Percentiles rank a stretch among this genome's conserved stretches.
phyloP scores from a whole-genome alignment of 768 basidiomycete species.

The Panaeolus cyanescens region DNA sequence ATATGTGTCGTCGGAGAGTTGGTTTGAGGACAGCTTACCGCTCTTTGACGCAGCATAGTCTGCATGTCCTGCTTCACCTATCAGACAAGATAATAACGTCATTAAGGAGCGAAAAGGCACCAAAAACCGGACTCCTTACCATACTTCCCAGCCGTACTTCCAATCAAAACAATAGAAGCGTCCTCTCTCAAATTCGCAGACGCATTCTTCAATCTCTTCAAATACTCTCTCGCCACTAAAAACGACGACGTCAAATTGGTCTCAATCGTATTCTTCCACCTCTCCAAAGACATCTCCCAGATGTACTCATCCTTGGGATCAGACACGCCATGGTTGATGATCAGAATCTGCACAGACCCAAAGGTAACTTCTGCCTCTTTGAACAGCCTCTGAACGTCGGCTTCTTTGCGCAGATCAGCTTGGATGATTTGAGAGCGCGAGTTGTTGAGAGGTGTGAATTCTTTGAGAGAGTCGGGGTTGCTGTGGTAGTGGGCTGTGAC shows the following conservation, averaged over 20 bases:
- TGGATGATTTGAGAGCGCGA: slow-evolving; percentile 40
- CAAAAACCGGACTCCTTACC: slow-evolving; percentile 32
- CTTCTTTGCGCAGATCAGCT: slow-evolving; percentile 63
- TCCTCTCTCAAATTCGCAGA: slow-evolving; percentile 47
- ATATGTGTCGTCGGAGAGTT: background rate
- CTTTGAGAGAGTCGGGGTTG: slow-evolving; percentile 41
- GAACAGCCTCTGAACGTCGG: slow-evolving; percentile 54
- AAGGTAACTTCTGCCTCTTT: slow-evolving; percentile 36
- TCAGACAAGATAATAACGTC: background rate
- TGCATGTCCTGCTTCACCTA: slow-evolving; percentile 60
- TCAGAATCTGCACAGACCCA: slow-evolving; percentile 54
- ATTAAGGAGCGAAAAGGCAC: background rate
- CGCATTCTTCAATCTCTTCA: slow-evolving; percentile 45
- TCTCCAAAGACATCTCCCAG: slow-evolving; percentile 57
- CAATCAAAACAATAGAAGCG: slow-evolving; percentile 65
- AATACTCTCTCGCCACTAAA: slow-evolving; percentile 63
- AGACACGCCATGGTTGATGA: slow-evolving; percentile 67
- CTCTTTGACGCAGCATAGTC: slow-evolving; percentile 73
- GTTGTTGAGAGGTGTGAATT: slow-evolving; percentile 39
- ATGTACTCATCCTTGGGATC: slow-evolving; percentile 47
- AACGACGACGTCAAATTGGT: slow-evolving; percentile 71
- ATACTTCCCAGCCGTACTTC: slow-evolving; percentile 72
- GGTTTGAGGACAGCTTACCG: slow-evolving; percentile 38
- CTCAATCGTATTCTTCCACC: slow-evolving; percentile 63
- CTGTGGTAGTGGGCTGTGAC: slow-evolving; percentile 76